Percentiles rank a stretch among this genome's conserved stretches.
Evolutionary conservation across 495 filamentous ascomycete species (phyloP).

Genomic region (Aspergillus nidulans): DNA sequence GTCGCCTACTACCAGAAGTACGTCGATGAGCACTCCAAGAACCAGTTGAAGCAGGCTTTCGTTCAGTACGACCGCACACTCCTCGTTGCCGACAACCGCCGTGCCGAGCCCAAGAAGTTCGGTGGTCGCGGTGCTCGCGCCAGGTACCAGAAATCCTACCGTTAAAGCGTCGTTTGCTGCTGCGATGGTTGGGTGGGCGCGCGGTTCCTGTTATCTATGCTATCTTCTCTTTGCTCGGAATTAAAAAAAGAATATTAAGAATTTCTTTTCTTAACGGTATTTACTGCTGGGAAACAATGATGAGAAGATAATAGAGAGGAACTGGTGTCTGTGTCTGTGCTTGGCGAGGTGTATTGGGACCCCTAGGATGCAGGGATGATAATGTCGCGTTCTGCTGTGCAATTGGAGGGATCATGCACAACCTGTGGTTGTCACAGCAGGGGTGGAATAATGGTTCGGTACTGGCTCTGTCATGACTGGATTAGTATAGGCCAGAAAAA

Average conservation of each 20-base stretch:
- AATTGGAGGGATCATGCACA: not conserved
- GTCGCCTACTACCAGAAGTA: conserved; percentile 99
- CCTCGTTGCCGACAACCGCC: conserved; percentile 94
- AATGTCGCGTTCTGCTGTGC: not conserved
- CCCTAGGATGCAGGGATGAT: not conserved
- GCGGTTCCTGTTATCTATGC: conserved; percentile 11
- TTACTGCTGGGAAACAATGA: conserved; percentile 10
- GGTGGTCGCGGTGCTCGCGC: conserved; percentile 81
- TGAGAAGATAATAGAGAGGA: conserved; percentile 22
- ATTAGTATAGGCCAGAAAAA: conserved; percentile 33
- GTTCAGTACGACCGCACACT: conserved; percentile 94
- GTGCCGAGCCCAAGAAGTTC: conserved; percentile 93
- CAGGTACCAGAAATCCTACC: conserved; percentile 91
- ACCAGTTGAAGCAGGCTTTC: conserved; percentile 92
- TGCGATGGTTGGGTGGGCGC: not conserved
- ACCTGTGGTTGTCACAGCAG: conserved; percentile 20
- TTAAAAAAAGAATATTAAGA: conserved; percentile 3
- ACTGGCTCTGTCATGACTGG: conserved; percentile 25
- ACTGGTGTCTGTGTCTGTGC: conserved; percentile 11
- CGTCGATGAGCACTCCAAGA: conserved; percentile 99
- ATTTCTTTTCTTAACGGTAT: not conserved
- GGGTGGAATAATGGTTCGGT: conserved; percentile 18
- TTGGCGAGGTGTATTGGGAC: conserved; percentile 17
- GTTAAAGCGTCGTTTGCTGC: conserved; percentile 40
- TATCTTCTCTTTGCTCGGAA: conserved; percentile 14